Evolutionary conservation across 345 rosid genomes (phyloP), one percentile per base, ranked within the genome.

Genomic region (Arabis alpina): DNA sequence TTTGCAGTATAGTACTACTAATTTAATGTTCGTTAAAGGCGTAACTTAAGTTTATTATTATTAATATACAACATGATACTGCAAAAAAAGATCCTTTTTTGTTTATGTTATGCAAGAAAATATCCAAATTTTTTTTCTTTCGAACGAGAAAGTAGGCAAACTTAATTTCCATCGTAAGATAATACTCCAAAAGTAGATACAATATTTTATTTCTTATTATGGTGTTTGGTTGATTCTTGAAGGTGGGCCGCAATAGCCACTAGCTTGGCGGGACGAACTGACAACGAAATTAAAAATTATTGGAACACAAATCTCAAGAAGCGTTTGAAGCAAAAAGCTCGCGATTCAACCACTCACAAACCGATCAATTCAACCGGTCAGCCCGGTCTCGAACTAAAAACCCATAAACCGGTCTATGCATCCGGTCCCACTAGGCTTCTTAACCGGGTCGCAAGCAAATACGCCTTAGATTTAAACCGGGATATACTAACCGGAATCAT

Each of bases 261-360:
- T 24, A 62, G 66, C 37, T 75, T 86, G 43, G 75, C 80, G 7
- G 79, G 81, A 11, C 61, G 86, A 52, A 86, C 90, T 0, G 90
- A 84, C 54, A 84, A 86, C 27, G 88, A 84, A 52, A 82, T 86
- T 6, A 86, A 86, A 78, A 86, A 83, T 28, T 80, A 78, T 40
- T 86, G 90, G 90, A 82, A 86, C 67, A 82, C 88, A 3, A 82
- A 84, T 66, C 70, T 86, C 39, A 86, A 73, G 75, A 86, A 84
- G 60, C 81, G 78, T 27, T 65, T 86, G 25, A 49, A 58, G 19
- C 64, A 47, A 51, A 80, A 74, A 80, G 82, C 81, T 4, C 51
- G 77, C 14, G 87, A 82, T 57, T 85, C 87, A 10, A 66, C 69
- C 36, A 80, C 80, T 43, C 87, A 76, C 61, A 76, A 73, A 82